These are phyloP conservation scores for Rhodotorula sp. DNA, from an alignment of 1,284 basidiomycete species.

Conservation along the genomic window DNA sequence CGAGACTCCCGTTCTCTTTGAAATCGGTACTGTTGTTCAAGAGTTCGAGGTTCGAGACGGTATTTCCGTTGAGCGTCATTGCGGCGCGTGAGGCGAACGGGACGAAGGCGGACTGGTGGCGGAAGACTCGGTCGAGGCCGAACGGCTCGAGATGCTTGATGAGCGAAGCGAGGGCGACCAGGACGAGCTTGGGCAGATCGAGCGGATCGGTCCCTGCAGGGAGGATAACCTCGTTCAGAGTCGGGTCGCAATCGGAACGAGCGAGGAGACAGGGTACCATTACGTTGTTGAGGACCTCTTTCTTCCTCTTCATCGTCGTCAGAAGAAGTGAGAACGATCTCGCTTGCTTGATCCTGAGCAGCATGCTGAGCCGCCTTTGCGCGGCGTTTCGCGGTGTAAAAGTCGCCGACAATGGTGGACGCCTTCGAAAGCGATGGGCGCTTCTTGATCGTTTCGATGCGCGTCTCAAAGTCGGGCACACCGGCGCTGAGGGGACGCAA, in stretches of 20 bases:
- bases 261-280: neutral
- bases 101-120: constrained; percentile 66
- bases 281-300: no score
- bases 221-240: neutral
- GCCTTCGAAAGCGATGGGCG: constrained; percentile 67
- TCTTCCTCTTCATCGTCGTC: constrained; percentile 12
- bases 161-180: constrained; percentile 72
- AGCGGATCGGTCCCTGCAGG: neutral
- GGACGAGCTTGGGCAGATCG: constrained; percentile 51
- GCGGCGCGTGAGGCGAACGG: constrained; percentile 72
- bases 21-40: constrained; percentile 83
- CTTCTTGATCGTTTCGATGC: constrained; percentile 65
- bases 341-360: constrained; percentile 15
- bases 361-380: constrained; percentile 1
- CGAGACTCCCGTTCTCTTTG: constrained; percentile 69
- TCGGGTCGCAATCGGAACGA: no score
- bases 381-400: constrained; percentile 57
- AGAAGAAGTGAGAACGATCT: constrained; percentile 26
- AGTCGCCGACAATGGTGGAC: constrained; percentile 66
- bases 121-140: constrained; percentile 69
- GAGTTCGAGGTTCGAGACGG: constrained; percentile 85
- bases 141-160: constrained; percentile 75
- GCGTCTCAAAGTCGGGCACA: constrained; percentile 46
- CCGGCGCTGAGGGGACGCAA: constrained; percentile 12
- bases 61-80: constrained; percentile 87